Conservation (phyloP, 441 rosid species). For the Theobroma grandiflorum region DNA sequence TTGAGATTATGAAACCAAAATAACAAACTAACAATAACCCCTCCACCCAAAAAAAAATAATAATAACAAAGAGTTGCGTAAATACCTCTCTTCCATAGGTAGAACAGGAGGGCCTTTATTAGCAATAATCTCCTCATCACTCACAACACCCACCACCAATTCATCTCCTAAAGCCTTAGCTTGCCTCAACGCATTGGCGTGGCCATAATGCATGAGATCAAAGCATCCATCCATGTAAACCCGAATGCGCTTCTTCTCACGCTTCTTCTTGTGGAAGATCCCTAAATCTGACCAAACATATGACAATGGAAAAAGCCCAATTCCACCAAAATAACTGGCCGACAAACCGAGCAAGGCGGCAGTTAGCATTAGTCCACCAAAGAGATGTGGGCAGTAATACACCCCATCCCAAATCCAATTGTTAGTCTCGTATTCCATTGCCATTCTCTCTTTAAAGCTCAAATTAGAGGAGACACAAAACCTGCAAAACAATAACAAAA, state of each 20-base stretch:
- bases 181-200: conserved; percentile 92
- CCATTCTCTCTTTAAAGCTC: neutral
- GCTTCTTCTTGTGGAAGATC: conserved; percentile 47
- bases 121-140: conserved; percentile 92
- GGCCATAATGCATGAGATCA: conserved; percentile 98
- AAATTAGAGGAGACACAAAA: conserved; percentile 47
- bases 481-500: conserved; percentile 24
- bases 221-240: conserved; percentile 99
- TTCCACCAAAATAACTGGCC: conserved; percentile 66
- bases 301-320: conserved; percentile 53
- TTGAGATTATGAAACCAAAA: conserved; percentile 14
- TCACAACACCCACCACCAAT: conserved; percentile 90
- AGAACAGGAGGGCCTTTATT: conserved; percentile 96
- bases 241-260: conserved; percentile 66
- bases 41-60: neutral
- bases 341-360: conserved; percentile 72
- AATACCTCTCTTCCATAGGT: conserved; percentile 88
- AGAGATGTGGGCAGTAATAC: conserved; percentile 62
- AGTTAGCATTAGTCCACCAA: conserved; percentile 72
- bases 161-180: conserved; percentile 92
- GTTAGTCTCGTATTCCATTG: conserved; percentile 60
- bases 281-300: conserved; percentile 51
- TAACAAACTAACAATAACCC: neutral
- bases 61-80: neutral
- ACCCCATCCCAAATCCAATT: conserved; percentile 75